A percentile compares a stretch with the other conserved stretches of the same genome.
These are phyloP conservation scores for Omphalea diandra DNA, from an alignment of 441 rosid species.

Conservation along the genomic window DNA sequence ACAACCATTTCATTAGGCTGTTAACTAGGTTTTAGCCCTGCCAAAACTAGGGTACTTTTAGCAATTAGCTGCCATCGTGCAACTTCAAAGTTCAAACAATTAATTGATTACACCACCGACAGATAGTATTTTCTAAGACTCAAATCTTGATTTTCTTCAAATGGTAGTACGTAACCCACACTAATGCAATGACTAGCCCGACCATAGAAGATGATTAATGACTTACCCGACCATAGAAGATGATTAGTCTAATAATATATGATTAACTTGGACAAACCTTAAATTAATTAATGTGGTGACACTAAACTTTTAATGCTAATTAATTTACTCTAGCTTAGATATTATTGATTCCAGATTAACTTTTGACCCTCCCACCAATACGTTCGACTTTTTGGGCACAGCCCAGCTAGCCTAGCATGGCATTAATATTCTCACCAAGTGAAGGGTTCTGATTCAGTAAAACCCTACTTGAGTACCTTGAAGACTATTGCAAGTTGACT, in stretches of 20 bases:
- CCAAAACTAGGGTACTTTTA: no score
- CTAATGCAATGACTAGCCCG: no score
- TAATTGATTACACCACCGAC: not conserved
- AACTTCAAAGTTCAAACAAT: not conserved
- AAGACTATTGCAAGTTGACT: not conserved
- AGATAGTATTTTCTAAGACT: not conserved
- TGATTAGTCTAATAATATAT: not conserved
- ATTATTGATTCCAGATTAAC: not conserved
- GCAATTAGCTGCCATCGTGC: no score
- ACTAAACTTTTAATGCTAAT: not conserved
- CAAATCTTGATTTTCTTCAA: not conserved
- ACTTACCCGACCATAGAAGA: not conserved
- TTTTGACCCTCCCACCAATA: conserved; percentile 7
- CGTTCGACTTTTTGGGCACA: conserved; percentile 10
- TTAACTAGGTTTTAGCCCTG: no score
- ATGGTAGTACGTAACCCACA: not conserved
- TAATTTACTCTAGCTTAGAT: not conserved
- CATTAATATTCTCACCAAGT: not conserved
- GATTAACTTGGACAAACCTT: not conserved
- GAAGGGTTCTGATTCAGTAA: not conserved
- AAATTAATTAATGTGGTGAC: not conserved
- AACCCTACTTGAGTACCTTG: not conserved
- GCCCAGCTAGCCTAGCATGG: not conserved
- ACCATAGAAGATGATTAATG: not conserved
- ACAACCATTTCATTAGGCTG: no score